phyloP scores from a whole-genome alignment of 495 filamentous ascomycete genomes.

The Mytilinidion resinicola region DNA sequence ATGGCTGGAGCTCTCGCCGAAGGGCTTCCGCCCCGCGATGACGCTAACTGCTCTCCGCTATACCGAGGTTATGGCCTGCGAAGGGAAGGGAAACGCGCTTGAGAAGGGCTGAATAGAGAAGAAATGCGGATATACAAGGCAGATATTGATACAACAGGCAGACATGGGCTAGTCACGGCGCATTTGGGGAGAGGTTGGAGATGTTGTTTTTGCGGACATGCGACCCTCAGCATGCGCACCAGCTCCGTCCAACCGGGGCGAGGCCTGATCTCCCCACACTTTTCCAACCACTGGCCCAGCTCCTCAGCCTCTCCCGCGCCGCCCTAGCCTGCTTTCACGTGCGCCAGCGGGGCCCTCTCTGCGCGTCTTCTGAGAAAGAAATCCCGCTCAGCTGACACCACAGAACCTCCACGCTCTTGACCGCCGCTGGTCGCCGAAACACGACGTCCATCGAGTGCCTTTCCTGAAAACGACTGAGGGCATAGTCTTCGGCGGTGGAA shows the following conservation, averaged over 20 bases:
- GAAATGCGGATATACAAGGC: background rate
- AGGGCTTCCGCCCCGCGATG: constrained; percentile 24
- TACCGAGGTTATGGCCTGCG: background rate
- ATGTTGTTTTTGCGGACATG: background rate
- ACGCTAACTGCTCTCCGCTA: constrained; percentile 13
- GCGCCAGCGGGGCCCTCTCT: background rate
- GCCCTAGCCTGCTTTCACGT: constrained; percentile 17
- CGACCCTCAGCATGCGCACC: background rate
- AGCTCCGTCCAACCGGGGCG: constrained; percentile 2
- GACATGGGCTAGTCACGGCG: too few relatives aligned
- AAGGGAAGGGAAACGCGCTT: background rate
- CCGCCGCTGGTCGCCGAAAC: too few relatives aligned
- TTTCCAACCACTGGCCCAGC: background rate
- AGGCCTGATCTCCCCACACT: constrained; percentile 18
- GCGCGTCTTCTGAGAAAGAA: background rate
- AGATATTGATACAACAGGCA: background rate
- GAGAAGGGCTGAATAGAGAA: background rate
- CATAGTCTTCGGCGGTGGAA: too few relatives aligned
- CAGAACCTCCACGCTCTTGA: too few relatives aligned
- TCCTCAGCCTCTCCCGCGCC: constrained; percentile 21
- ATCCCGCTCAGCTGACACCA: background rate
- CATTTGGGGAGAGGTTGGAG: too few relatives aligned
- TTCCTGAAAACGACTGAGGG: too few relatives aligned
- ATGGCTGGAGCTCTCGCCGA: background rate
- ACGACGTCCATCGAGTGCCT: too few relatives aligned